Evolutionary conservation across 306 rosid genomes (phyloP), one percentile per base, ranked within the genome.

Genomic region (Lotus japonicus): DNA sequence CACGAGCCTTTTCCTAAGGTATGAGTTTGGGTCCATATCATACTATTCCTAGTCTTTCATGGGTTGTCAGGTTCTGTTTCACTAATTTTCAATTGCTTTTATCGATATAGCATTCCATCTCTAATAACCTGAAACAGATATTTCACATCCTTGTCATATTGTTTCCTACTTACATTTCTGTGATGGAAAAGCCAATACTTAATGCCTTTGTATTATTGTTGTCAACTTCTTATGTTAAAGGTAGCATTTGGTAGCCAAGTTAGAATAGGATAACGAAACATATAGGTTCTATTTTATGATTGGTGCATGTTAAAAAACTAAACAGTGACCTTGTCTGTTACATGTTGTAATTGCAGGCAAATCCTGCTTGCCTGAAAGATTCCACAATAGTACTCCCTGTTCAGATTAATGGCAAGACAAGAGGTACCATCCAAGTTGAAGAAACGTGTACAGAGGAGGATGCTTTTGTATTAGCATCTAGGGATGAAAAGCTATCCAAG

Each of bases 341-440:
- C 68, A 9, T 66, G 31, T 59, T 71, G 45, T 39, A 35, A 65
- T 60, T 87, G 68, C 89, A 85, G 98, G 96, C 83, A 15, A 70
- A 86, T 72, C 90, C 95, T 17, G 80, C 71, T 41, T 94, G 84
- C 83, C 66, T 90, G 83, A 91, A 85, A 82, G 89, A 88, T 72
- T 82, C 95, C 36, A 79, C 84, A 1, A 59, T 88, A 19, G 79
- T 90, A 58, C 85, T 88, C 56, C 99, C 97, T 5, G 96, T 94
- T 73, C 99, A 94, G 80, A 88, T 94, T 74, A 94, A 94, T 36
- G 99, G 99, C 70, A 94, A 88, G 85, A 94, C 89, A 11, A 86
- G 99, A 84, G 99, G 99, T 70, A 94, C 92, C 74, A 82, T 94
- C 70, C 77, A 79, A 77, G 85, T 90, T 21, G 97, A 94, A 79